These are phyloP conservation scores for Haberlea rhodopensis DNA, from an alignment of 257 asterid species.

Conservation along the genomic window DNA sequence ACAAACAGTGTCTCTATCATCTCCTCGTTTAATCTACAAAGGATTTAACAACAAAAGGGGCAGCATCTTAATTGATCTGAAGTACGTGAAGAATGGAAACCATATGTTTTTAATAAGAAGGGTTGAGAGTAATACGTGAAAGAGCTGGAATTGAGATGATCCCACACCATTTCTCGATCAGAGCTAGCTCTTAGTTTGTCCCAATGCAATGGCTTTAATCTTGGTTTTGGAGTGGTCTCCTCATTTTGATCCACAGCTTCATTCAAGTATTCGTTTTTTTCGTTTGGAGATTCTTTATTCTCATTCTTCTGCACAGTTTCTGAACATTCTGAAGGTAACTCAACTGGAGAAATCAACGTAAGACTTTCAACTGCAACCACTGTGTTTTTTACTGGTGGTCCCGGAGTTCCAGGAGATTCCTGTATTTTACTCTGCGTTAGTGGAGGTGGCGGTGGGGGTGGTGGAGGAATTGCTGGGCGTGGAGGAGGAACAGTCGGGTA, in stretches of 20 bases:
- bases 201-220: constrained; percentile 94
- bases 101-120: not conserved
- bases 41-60: constrained; percentile 8
- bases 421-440: not conserved
- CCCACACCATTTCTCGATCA: constrained; percentile 97
- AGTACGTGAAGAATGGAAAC: not conserved
- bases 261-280: constrained; percentile 24
- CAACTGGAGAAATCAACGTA: constrained; percentile 45
- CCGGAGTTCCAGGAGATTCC: not conserved
- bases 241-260: constrained; percentile 37
- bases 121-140: constrained; percentile 54
- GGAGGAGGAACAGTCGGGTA: not conserved
- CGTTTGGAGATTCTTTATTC: constrained; percentile 22
- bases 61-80: constrained; percentile 2
- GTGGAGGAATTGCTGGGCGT: not conserved
- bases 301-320: constrained; percentile 29
- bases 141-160: constrained; percentile 86
- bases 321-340: constrained; percentile 43
- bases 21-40: constrained; percentile 85
- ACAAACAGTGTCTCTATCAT: constrained; percentile 91
- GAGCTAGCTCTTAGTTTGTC: constrained; percentile 96
- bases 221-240: constrained; percentile 62
- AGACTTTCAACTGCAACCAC: not conserved
- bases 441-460: too few relatives aligned
- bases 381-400: not conserved